phyloP scores from a whole-genome alignment of 2,329 filamentous ascomycete genomes.

The Penicillium digitatum region DNA sequence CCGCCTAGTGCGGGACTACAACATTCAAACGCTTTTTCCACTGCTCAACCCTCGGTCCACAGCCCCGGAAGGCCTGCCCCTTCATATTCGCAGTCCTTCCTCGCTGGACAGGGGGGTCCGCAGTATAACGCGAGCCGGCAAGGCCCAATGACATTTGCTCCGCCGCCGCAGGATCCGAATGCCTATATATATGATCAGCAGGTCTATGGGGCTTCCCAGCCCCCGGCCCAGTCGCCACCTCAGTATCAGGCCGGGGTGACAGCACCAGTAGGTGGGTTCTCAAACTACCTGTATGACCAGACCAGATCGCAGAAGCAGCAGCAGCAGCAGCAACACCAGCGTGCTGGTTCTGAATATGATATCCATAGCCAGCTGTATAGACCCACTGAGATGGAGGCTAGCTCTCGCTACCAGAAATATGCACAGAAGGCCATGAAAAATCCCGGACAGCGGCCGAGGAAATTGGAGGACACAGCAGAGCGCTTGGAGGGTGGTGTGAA shows the following conservation, averaged over 20 bases:
- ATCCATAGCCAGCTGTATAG: slow-evolving; percentile 47
- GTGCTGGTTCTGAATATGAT: slow-evolving; percentile 36
- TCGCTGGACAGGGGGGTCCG: slow-evolving; percentile 15
- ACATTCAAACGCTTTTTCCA: slow-evolving; percentile 25
- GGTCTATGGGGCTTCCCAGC: slow-evolving; percentile 15
- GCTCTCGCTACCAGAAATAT: slow-evolving; percentile 35
- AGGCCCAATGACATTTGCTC: slow-evolving; percentile 28
- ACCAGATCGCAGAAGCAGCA: slow-evolving; percentile 22
- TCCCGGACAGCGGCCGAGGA: slow-evolving; percentile 32
- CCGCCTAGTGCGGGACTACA: slow-evolving; percentile 35
- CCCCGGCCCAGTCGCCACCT: slow-evolving; percentile 20
- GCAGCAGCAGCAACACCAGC: slow-evolving; percentile 14
- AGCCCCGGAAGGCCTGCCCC: slow-evolving; percentile 24
- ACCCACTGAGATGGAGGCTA: slow-evolving; percentile 44
- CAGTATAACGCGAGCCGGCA: slow-evolving; percentile 5
- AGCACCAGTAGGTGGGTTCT: slow-evolving; percentile 37
- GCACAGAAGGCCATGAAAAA: slow-evolving; percentile 34
- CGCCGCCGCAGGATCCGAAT: slow-evolving; percentile 30
- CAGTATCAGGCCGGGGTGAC: slow-evolving; percentile 15
- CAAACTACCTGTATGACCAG: slow-evolving; percentile 41
- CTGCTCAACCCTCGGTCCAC: slow-evolving; percentile 23
- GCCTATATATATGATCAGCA: slow-evolving; percentile 35
- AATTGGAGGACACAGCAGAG: slow-evolving; percentile 37
- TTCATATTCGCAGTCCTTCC: slow-evolving; percentile 28
- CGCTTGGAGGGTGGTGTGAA: slow-evolving; percentile 44